A percentile compares a stretch with the other conserved stretches of the same genome.
Conservation (phyloP, 2,329 filamentous ascomycete genomes). For the Aschersonia sp. region DNA sequence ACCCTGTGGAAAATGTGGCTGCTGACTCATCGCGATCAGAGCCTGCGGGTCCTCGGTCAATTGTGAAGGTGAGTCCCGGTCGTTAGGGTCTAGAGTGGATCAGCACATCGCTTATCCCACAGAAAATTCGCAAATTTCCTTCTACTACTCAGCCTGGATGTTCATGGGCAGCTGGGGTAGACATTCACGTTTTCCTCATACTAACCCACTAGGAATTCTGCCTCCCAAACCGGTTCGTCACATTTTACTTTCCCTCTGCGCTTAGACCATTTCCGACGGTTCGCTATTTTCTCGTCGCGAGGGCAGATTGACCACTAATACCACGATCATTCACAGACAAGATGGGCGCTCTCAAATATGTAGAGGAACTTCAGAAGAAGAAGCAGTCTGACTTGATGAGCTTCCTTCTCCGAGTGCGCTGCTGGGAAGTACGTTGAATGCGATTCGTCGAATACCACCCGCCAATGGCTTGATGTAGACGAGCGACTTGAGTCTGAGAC, state of each 20-base stretch:
- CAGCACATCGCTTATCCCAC: constrained; percentile 24
- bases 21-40: constrained; percentile 11
- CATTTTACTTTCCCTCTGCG: not conserved
- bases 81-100: constrained; percentile 9
- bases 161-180: not conserved
- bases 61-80: constrained; percentile 16
- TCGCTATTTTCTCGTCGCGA: too few species aligned
- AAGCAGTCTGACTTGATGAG: constrained; percentile 99
- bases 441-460: constrained; percentile 12
- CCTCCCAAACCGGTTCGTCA: constrained; percentile 22
- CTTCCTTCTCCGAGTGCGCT: constrained; percentile 98
- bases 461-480: constrained; percentile 17
- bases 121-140: constrained; percentile 21
- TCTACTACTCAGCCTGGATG: not conserved
- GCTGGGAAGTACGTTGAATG: constrained; percentile 85
- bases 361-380: constrained; percentile 99
- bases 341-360: constrained; percentile 99
- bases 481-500: constrained; percentile 11
- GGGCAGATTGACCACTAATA: too few species aligned
- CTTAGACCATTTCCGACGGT: too few species aligned
- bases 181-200: constrained; percentile 4
- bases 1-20: not conserved
- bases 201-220: constrained; percentile 22
- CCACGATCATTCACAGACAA: constrained; percentile 30
- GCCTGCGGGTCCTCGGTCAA: constrained; percentile 8